Evolutionary conservation across 2,329 filamentous ascomycete genomes (phyloP), one percentile per base, ranked within the genome.

Genomic region (Penicillium sp.): DNA sequence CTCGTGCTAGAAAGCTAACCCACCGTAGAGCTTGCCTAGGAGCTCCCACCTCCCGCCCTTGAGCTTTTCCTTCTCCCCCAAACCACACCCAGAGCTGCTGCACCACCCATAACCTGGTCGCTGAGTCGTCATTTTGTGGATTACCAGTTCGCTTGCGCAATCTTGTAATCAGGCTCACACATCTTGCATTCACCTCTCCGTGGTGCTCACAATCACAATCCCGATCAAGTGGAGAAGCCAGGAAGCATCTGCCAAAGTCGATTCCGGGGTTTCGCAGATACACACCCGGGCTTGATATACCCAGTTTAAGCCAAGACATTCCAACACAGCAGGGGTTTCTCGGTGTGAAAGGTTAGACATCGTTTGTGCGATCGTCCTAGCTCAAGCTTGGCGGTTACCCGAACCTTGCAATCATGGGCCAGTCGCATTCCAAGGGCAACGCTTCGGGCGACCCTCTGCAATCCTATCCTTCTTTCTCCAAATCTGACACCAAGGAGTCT

Each of bases 401-500:
- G 41, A 58, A 48, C 62, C 59, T 64, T 68, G 62, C 65, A 65
- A 72, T 61, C 55, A 79, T 80, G 78, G 78, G 78, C 68, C 77
- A 80, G 70, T 75, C 77, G 68, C 78, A 79, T 71, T 80, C 78
- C 63, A 80, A 80, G 67, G 76, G 77, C 65, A 78, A 76, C 56
- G 82, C 83, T 65, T 79, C 81, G 48, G 74, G 75, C 60, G 85
- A 89, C 36, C 80, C 83, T 57, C 79, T 97, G 55, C 88, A 91
- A 73, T 89, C 90, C 29, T 96, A 94, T 73, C 93, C 92, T 27
- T 96, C 93, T 27, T 93, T 97, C 72, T 89, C 88, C 76, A 88
- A 89, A 71, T 91, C 92, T 53, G 93, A 97, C 71, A 97, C 93
- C 27, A 93, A 92, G 72, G 92, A 96, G 62, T 97, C 92, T 6